Evolutionary conservation across 2,329 filamentous ascomycete genomes (phyloP).

Genomic region (Bipolaris sorokiniana): DNA sequence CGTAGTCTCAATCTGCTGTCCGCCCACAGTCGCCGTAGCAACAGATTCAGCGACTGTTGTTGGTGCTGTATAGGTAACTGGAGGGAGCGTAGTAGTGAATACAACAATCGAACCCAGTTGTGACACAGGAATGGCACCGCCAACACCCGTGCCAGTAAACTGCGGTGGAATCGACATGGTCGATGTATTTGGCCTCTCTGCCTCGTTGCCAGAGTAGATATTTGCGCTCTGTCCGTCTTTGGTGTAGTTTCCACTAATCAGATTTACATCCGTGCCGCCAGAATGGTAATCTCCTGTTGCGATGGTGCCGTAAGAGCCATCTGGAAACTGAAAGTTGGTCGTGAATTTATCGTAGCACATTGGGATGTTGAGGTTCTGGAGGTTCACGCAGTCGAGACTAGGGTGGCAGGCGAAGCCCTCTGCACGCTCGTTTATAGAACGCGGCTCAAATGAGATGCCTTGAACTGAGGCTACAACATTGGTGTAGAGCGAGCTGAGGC

Average conservation of each 20-base stretch:
- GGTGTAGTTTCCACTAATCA: constrained; percentile 55
- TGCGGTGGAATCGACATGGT: constrained; percentile 54
- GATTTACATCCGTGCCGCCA: constrained; percentile 49
- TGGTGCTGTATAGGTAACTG: constrained; percentile 33
- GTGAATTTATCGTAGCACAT: constrained; percentile 62
- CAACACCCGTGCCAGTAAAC: constrained; percentile 55
- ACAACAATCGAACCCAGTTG: constrained; percentile 51
- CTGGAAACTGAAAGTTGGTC: constrained; percentile 57
- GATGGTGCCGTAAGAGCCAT: constrained; percentile 56
- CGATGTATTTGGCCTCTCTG: constrained; percentile 53
- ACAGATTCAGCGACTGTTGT: constrained; percentile 32
- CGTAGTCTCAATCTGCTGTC: constrained; percentile 25
- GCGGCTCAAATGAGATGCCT: constrained; percentile 40
- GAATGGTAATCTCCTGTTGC: constrained; percentile 53
- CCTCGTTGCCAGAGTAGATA: constrained; percentile 51
- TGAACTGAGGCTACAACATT: constrained; percentile 46
- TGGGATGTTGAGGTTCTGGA: constrained; percentile 50
- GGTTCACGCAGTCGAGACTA: constrained; percentile 52
- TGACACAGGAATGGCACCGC: constrained; percentile 54
- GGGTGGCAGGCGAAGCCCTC: constrained; percentile 45
- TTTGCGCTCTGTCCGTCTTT: constrained; percentile 51
- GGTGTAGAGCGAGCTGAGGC: constrained; percentile 44
- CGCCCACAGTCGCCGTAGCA: constrained; percentile 25
- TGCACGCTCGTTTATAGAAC: constrained; percentile 27
- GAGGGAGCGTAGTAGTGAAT: constrained; percentile 42